Base-by-base conservation (phyloP, 768 basidiomycete species). In the Hericium alpestre region DNA sequence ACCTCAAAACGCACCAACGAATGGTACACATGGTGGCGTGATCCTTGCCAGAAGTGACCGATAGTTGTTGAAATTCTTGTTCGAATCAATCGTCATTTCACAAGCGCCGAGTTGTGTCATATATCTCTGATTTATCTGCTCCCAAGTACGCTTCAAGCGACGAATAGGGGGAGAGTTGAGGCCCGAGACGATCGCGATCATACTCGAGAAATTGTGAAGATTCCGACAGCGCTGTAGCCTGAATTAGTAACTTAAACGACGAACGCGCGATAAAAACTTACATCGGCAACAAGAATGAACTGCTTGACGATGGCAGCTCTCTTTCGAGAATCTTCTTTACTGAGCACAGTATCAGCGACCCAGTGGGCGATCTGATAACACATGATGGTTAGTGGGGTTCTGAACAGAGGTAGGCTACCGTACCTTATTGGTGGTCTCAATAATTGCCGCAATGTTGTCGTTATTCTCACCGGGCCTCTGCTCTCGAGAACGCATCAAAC, bases 141-240 rank as follows among this genome's bases (percentile, higher is more conserved):
- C 93, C 86, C 92, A 94, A 4, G 95, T 94, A 52, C 95, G 82
- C 68, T 93, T 94, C 58, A 98, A 75, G 9, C 95, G 84, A 47
- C 88, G 84, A 59, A 98, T 93, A 12, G 93, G 92, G 18, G 95
- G 89, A 0, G 91, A 91, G 64, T 95, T 94, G 54, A 97, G 76
- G 7, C 93, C 95, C 13, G 95, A 95, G 39, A 93, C 85, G 56
- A 98, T 89, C 38, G 93, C 93, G 58, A 93, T 90, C 86, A 98
- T 91, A n/a, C 86, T 90, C 18, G 93, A 94, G 72, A 92, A 97
- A 71, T 98, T 98, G 69, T 94, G 90, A 62, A 97, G 72, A 16
- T 72, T 70, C 49, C 91, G 88, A 69, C 94, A 95, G 32, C 90
- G 89, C 94, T 97, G 61, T 8, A 2, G 20, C 4, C 10, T 11